A percentile compares a stretch with the other conserved stretches of the same genome.
Conservation (phyloP, 176 grass and related monocot genomes). For the Lolium perenne region DNA sequence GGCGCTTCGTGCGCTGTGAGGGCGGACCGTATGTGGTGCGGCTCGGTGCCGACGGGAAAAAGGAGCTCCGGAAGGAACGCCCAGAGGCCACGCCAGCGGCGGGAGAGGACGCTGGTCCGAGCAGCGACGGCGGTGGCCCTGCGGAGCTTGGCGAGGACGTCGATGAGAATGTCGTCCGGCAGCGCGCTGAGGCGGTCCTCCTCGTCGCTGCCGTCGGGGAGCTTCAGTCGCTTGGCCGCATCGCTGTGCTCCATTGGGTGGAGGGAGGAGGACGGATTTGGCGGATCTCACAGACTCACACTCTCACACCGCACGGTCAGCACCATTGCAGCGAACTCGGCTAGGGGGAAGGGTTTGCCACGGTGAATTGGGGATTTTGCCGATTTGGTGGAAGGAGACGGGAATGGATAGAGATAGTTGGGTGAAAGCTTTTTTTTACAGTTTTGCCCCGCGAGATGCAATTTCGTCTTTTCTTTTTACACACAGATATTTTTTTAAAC, state of each 20-base stretch:
- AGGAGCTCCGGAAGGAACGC: background rate
- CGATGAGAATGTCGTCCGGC: background rate
- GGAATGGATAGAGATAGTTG: background rate
- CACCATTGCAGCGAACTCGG: background rate
- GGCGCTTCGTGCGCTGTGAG: background rate
- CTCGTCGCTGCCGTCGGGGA: background rate
- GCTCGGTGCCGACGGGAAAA: background rate
- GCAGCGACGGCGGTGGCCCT: background rate
- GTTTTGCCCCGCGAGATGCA: too few species aligned
- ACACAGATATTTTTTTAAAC: too few species aligned
- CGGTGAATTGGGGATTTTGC: background rate
- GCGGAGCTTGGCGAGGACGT: conserved; percentile 13
- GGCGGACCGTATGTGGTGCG: background rate
- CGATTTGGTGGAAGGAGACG: background rate
- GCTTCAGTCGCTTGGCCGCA: background rate
- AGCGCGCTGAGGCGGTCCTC: background rate
- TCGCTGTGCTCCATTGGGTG: background rate
- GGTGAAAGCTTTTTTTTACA: too few species aligned
- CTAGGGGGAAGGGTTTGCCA: background rate
- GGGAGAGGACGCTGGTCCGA: conserved; percentile 38
- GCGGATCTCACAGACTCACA: background rate
- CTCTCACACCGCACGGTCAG: background rate
- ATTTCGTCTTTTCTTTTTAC: too few species aligned
- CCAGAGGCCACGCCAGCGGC: conserved; percentile 19
- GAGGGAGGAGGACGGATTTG: background rate